Conservation (phyloP, 2,329 filamentous ascomycete genomes). For the Coleophoma eucalyptorum region DNA sequence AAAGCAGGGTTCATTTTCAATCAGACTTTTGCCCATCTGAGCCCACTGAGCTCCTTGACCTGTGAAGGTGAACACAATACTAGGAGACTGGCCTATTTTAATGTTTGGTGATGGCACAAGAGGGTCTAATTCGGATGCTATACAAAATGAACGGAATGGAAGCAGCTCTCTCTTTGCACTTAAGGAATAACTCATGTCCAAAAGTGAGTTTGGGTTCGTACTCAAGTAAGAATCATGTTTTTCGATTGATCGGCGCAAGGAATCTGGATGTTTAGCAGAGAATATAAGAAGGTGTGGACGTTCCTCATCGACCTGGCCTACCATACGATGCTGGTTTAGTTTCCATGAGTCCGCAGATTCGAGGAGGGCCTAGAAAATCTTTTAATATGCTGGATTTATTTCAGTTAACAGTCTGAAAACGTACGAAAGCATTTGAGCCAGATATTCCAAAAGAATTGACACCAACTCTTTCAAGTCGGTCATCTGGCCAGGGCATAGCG, state of each 20-base stretch:
- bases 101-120: not conserved
- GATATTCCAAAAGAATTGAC: not conserved
- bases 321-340: too few species aligned
- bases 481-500: not conserved
- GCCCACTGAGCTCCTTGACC: conserved; percentile 11
- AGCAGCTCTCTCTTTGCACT: not conserved
- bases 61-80: conserved; percentile 4
- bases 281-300: not conserved
- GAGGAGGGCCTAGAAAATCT: too few species aligned
- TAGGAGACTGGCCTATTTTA: not conserved
- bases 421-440: not conserved
- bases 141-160: not conserved
- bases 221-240: not conserved
- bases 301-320: too few species aligned
- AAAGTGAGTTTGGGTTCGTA: conserved; percentile 6
- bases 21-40: conserved; percentile 2
- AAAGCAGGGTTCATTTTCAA: not conserved
- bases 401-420: too few species aligned
- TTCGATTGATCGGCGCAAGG: not conserved
- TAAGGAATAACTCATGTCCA: not conserved
- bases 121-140: not conserved
- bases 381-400: too few species aligned
- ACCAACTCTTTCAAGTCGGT: not conserved
- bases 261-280: not conserved
- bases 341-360: too few species aligned